Conservation (phyloP, 164 flowering plant species). For the Magnolia changhungtana region DNA sequence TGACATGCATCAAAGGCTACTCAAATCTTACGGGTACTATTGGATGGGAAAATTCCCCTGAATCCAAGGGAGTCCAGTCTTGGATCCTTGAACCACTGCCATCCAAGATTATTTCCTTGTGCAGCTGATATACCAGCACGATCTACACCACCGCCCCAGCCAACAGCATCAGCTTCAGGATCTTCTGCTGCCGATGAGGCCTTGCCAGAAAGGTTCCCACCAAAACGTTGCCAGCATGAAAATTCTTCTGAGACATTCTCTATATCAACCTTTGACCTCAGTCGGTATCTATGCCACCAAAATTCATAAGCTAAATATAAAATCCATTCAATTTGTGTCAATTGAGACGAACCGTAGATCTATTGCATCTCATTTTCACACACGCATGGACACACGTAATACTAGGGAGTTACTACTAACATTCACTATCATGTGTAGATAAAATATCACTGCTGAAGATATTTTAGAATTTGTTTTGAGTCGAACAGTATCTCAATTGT, state of each 20-base stretch:
- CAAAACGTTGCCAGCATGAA: slow-evolving; percentile 91
- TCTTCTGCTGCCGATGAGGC: slow-evolving; percentile 47
- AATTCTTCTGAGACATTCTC: slow-evolving; percentile 67
- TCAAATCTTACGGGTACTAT: slow-evolving; percentile 49
- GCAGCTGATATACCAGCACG: slow-evolving; percentile 53
- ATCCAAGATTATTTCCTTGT: slow-evolving; percentile 54
- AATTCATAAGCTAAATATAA: not conserved
- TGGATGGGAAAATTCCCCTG: slow-evolving; percentile 80
- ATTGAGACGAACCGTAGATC: not conserved
- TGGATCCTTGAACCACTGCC: slow-evolving; percentile 92
- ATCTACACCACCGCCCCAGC: slow-evolving; percentile 70
- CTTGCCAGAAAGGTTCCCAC: slow-evolving; percentile 39
- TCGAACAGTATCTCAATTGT: not conserved
- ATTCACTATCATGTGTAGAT: too few species aligned
- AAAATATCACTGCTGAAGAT: not conserved
- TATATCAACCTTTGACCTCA: slow-evolving; percentile 92
- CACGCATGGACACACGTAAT: not conserved
- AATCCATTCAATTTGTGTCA: not conserved
- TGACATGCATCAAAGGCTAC: not conserved
- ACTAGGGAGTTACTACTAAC: too few species aligned
- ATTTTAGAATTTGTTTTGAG: not conserved
- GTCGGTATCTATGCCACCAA: slow-evolving; percentile 53
- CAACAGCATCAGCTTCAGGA: slow-evolving; percentile 69
- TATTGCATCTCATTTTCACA: not conserved
- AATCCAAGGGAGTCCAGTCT: slow-evolving; percentile 79